Base-by-base conservation (phyloP, 2,329 filamentous ascomycete species). In the Fusarium sp. region DNA sequence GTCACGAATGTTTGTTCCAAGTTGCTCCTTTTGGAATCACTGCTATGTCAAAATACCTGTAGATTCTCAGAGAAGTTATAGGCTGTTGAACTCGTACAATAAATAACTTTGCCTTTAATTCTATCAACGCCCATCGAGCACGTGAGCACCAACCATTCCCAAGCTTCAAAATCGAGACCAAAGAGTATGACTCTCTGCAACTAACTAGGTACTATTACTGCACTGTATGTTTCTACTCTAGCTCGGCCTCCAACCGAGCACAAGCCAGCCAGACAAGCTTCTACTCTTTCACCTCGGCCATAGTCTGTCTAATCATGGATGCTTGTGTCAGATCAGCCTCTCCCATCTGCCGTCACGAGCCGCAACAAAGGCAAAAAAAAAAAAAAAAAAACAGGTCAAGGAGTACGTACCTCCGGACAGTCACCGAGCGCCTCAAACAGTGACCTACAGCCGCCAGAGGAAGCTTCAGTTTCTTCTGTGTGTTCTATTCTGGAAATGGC, bases 391-490 rank as follows among this genome's bases (percentile, higher is more conserved):
- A n/a, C 41, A 55, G 46, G 55, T 39, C 37, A 37, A 50, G 18
- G 21, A 43, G 57, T 72, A 73, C 67, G 71, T 73, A 72, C 62
- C 69, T 61, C 71, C 71, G 71, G 71, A 73, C 62, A 69, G 64
- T 73, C 71, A 66, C 71, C 71, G 71, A 73, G 65, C 42, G 33
- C 42, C 62, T 49, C 50, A 36, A 46, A 55, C 13, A 20, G 49
- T 67, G 47, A 52, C 52, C 58, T 57, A 39, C 27, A 46, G 31
- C n/a, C 50, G 45, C 36, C 21, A 47, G 36, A 48, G 42, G 37
- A 39, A 55, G 13, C 45, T 31, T 37, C 40, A n/a, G 42, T 56
- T 41, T 31, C 21, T 42, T 31, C 29, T 13, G n/a, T 36, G 25
- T 8, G 15, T 40, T 36, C 29, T 46, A 18, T 37, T 49, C 37